Evolutionary conservation across 1,139 yeast genomes (phyloP).

Genomic region (Hyphopichia burtonii): DNA sequence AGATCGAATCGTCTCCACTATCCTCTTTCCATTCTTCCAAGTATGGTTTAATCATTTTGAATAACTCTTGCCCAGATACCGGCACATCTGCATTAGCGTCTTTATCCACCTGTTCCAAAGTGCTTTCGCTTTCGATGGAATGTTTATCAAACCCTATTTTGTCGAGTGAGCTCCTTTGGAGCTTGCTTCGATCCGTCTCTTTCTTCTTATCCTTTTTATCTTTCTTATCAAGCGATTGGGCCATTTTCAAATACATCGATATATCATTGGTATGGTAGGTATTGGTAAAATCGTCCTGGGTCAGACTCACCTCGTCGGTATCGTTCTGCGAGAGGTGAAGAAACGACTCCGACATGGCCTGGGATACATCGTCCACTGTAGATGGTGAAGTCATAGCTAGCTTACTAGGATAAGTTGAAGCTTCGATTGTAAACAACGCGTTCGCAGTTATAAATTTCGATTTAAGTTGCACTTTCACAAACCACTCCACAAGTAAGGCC

Average conservation of each 20-base stretch:
- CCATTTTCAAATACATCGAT: slow-evolving; percentile 5
- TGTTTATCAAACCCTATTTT: no score
- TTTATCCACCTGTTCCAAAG: neutral
- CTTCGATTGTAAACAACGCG: no score
- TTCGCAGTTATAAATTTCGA: no score
- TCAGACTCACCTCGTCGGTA: slow-evolving; percentile 11
- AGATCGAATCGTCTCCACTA: no score
- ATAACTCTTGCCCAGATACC: slow-evolving; percentile 5
- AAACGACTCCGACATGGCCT: slow-evolving; percentile 29
- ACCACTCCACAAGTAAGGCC: no score
- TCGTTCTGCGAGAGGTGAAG: slow-evolving; percentile 28
- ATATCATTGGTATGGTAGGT: slow-evolving; percentile 7
- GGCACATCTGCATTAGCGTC: neutral
- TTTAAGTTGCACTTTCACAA: no score
- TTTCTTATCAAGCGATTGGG: slow-evolving; percentile 7
- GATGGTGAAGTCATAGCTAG: neutral
- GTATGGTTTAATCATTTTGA: slow-evolving; percentile 6
- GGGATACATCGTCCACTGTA: slow-evolving; percentile 19
- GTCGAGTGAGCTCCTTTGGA: slow-evolving; percentile 1
- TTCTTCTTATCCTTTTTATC: neutral
- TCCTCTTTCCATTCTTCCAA: slow-evolving; percentile 2
- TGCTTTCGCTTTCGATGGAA: no score
- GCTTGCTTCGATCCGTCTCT: no score
- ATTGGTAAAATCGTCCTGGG: slow-evolving; percentile 11
- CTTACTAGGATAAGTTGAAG: neutral